Base-by-base conservation (phyloP, 371 early-diverging fungal genomes). In the Circinella minor region DNA sequence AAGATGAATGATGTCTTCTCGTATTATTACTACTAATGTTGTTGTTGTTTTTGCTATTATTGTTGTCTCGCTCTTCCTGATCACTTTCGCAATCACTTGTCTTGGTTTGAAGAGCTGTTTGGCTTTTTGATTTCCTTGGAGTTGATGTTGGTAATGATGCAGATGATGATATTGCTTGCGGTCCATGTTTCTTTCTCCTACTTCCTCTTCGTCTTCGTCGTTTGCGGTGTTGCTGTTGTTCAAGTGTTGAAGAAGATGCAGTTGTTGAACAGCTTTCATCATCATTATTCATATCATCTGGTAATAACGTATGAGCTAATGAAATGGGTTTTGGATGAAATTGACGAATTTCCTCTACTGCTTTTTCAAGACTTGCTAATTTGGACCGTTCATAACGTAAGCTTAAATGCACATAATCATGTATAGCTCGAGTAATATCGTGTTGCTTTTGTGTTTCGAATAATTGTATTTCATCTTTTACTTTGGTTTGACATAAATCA, bases 401-500 rank as follows among this genome's bases (percentile, higher is more conserved):
- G 37, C 81, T 85, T 36, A 82, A 63, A 36, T 71, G 69, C 0
- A 79, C 85, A 77, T 83, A 87, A n/a, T 82, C 83, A 15, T 80
- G 78, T 7, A 89, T 80, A 3, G 85, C 66, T 5, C 69, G 69
- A 27, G 71, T 81, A 65, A 87, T 70, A 65, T 86, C 87, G 36
- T 75, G 81, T 8, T 76, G 74, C 63, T 86, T 87, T 60, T 84
- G 86, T 10, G 72, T 71, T 55, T 87, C 89, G 54, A 87, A 86
- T 11, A 83, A 69, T 47, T 79, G 67, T 15, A 89, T 77, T 48
- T 89, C 89, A 18, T 83, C 72, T 27, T 85, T 86, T 11, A 86
- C 88, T 18, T 77, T 76, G 20, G 68, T 74, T 54, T 89, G 87
- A 36, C 80, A 78, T 46, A 63, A 70, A 66, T 84, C 82, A 70